Evolutionary conservation across 2,329 filamentous ascomycete genomes (phyloP).

Genomic region (Thelonectria rubi): DNA sequence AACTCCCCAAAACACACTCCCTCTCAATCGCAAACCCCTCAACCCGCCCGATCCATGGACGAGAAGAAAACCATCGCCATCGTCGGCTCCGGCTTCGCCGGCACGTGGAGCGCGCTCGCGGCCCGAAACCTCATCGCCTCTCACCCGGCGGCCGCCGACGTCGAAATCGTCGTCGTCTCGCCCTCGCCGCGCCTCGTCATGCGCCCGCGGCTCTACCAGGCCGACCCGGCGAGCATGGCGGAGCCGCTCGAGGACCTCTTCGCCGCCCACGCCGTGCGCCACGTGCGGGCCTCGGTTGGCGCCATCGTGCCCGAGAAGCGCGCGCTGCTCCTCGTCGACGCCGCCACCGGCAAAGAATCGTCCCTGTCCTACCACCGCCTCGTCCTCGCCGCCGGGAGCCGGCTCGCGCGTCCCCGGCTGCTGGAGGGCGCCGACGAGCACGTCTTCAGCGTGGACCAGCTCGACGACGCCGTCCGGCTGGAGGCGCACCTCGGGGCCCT

Average conservation of each 20-base stretch:
- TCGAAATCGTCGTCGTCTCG: conserved; percentile 45
- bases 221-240: conserved; percentile 36
- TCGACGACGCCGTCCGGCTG: conserved; percentile 39
- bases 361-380: conserved; percentile 44
- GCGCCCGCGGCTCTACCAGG: conserved; percentile 47
- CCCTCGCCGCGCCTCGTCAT: conserved; percentile 44
- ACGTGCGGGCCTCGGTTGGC: conserved; percentile 35
- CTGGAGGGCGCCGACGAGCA: conserved; percentile 42
- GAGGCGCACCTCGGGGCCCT: conserved; percentile 42
- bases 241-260: conserved; percentile 37
- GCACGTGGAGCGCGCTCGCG: conserved; percentile 50
- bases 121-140: conserved; percentile 43
- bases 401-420: conserved; percentile 39
- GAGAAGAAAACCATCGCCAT: conserved; percentile 54
- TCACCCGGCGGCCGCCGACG: conserved; percentile 9
- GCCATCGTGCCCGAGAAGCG: conserved; percentile 30
- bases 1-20: too few relatives aligned
- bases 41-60: background rate
- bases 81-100: conserved; percentile 71
- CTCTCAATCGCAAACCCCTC: background rate
- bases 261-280: conserved; percentile 37
- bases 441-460: conserved; percentile 47
- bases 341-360: conserved; percentile 6
- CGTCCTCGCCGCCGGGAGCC: conserved; percentile 49
- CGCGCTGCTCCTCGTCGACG: conserved; percentile 25